Evolutionary conservation across 1,139 yeast species (phyloP).

Genomic region (Sugiyamaella grinbergsii): DNA sequence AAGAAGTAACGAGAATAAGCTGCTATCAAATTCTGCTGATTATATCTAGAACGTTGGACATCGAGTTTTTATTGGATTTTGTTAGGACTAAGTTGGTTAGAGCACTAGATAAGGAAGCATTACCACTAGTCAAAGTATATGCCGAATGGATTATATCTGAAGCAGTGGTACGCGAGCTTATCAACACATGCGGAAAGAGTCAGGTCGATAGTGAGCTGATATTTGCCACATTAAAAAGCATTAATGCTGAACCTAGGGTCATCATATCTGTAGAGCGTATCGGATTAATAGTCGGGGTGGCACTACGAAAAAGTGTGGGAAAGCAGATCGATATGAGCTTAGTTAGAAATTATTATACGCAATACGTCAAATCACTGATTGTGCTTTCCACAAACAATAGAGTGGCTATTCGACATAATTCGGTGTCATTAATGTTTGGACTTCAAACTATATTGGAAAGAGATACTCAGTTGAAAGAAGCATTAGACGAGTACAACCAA

Average conservation of each 20-base stretch:
- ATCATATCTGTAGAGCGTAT: conserved; percentile 47
- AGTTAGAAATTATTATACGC: conserved; percentile 28
- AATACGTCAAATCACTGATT: conserved; percentile 44
- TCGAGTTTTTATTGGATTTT: conserved; percentile 29
- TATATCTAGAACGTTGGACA: conserved; percentile 39
- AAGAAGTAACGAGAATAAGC: conserved; percentile 66
- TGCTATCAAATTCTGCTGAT: conserved; percentile 56
- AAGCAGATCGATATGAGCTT: conserved; percentile 1
- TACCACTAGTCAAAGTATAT: conserved; percentile 73
- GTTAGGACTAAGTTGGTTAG: conserved; percentile 38
- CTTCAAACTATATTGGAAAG: conserved; percentile 47
- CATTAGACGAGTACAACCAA: conserved; percentile 46
- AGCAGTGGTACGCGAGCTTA: conserved; percentile 35
- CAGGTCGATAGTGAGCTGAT: conserved; percentile 19
- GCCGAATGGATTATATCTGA: conserved; percentile 75
- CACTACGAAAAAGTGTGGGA: conserved; percentile 39
- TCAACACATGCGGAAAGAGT: conserved; percentile 9
- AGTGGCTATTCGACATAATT: conserved; percentile 79
- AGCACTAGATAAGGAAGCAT: conserved; percentile 57
- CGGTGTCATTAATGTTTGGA: conserved; percentile 71
- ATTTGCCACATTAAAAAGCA: conserved; percentile 38
- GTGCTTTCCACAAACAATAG: conserved; percentile 83
- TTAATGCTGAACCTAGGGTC: conserved; percentile 38
- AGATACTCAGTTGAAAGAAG: conserved; percentile 1
- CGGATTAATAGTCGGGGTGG: conserved; percentile 55